These are phyloP conservation scores for Xylariaceae sp. DNA, from an alignment of 2,329 filamentous ascomycete genomes.

Conservation along the genomic window DNA sequence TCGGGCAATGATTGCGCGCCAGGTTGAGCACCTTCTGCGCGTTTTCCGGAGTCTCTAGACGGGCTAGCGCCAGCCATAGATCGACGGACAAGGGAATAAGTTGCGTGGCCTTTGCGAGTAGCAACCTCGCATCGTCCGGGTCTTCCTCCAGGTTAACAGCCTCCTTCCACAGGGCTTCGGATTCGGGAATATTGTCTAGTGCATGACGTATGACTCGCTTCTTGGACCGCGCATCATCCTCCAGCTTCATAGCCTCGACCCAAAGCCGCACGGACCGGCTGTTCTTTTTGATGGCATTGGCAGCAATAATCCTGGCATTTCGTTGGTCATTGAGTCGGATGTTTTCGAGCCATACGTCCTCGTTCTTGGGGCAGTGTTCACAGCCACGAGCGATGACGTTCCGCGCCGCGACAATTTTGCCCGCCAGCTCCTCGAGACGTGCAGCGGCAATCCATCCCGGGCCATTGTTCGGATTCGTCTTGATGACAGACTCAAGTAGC, in stretches of 20 bases:
- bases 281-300: slow-evolving; percentile 88
- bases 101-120: slow-evolving; percentile 92
- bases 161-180: slow-evolving; percentile 96
- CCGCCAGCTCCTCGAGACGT: slow-evolving; percentile 84
- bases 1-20: slow-evolving; percentile 87
- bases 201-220: slow-evolving; percentile 91
- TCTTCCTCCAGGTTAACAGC: slow-evolving; percentile 94
- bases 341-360: slow-evolving; percentile 94
- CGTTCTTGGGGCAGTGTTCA: slow-evolving; percentile 84
- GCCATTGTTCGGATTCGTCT: slow-evolving; percentile 91
- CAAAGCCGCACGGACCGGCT: slow-evolving; percentile 82
- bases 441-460: slow-evolving; percentile 95
- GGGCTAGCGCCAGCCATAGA: slow-evolving; percentile 88
- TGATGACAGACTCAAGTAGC: slow-evolving; percentile 92
- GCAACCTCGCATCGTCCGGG: slow-evolving; percentile 75
- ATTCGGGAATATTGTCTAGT: slow-evolving; percentile 87
- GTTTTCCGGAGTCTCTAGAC: slow-evolving; percentile 82
- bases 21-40: slow-evolving; percentile 94
- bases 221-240: slow-evolving; percentile 75
- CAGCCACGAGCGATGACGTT: slow-evolving; percentile 85
- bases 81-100: slow-evolving; percentile 92
- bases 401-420: slow-evolving; percentile 82
- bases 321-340: slow-evolving; percentile 87
- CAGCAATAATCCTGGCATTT: slow-evolving; percentile 93
- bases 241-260: slow-evolving; percentile 92